These are phyloP conservation scores for Hyphopichia homilentoma DNA, from an alignment of 805 yeast genomes.

Conservation along the genomic window DNA sequence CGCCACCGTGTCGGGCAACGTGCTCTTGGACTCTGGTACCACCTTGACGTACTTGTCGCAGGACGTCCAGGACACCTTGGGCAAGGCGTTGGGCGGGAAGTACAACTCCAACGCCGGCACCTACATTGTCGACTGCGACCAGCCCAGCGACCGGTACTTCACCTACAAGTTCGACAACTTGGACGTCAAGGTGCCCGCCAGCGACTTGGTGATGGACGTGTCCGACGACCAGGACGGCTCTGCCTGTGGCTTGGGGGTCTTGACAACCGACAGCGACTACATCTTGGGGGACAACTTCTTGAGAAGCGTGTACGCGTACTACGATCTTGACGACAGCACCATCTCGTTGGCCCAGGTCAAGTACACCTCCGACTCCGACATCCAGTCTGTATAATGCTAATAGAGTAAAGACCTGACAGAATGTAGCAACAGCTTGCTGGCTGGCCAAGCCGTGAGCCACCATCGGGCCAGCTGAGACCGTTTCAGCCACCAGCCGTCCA, in stretches of 20 bases:
- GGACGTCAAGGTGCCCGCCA: constrained; percentile 10
- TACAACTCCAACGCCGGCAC: background rate
- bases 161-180: constrained; percentile 8
- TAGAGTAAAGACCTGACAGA: no score
- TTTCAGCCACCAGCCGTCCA: no score
- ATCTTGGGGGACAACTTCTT: constrained; percentile 60
- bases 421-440: no score
- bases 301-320: constrained; percentile 50
- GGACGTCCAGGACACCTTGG: constrained; percentile 7
- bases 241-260: constrained; percentile 24
- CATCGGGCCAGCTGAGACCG: no score
- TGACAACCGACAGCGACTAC: constrained; percentile 9
- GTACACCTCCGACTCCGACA: constrained; percentile 19
- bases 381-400: no score
- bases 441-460: no score
- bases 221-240: constrained; percentile 30
- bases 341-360: constrained; percentile 46
- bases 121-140: constrained; percentile 3
- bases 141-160: constrained; percentile 6
- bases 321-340: constrained; percentile 45
- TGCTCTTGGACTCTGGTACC: constrained; percentile 18
- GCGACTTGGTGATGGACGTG: constrained; percentile 11
- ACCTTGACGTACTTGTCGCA: constrained; percentile 15
- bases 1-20: constrained; percentile 3
- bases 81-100: constrained; percentile 8